Evolutionary conservation across 352 stramenopile genomes (phyloP).

Genomic region (Phytophthora cryptogea): DNA sequence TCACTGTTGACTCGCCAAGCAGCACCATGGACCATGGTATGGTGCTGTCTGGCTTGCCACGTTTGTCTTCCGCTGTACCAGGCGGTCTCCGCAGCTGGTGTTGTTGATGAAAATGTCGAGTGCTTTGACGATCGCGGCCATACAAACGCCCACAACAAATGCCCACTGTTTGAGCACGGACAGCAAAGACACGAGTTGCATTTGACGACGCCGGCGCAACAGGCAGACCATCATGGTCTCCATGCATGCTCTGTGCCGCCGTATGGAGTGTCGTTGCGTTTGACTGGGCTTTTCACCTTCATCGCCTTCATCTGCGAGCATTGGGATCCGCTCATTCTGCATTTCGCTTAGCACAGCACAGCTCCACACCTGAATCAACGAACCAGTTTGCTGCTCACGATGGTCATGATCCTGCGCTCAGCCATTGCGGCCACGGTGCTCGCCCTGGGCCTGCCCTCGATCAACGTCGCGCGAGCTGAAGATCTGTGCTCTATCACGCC

Average conservation of each 20-base stretch:
- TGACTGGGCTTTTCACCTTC: slow-evolving; percentile 5
- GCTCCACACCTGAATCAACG: not conserved
- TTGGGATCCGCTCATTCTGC: slow-evolving; percentile 13
- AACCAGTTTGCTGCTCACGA: slow-evolving; percentile 9
- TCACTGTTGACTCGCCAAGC: not conserved
- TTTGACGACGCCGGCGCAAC: slow-evolving; percentile 6
- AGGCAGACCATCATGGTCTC: not conserved
- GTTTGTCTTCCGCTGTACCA: slow-evolving; percentile 15
- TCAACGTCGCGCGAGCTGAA: slow-evolving; percentile 15
- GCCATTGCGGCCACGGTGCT: slow-evolving; percentile 17
- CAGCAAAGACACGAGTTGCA: slow-evolving; percentile 24
- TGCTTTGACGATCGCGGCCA: slow-evolving; percentile 20
- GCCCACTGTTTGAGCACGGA: slow-evolving; percentile 19
- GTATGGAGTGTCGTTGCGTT: slow-evolving; percentile 2
- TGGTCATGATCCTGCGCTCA: slow-evolving; percentile 22
- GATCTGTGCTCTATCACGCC: slow-evolving; percentile 46
- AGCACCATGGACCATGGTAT: too few relatives aligned
- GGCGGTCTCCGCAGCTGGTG: slow-evolving; percentile 17
- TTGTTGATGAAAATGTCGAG: slow-evolving; percentile 4
- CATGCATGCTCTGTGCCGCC: slow-evolving; percentile 10
- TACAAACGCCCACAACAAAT: slow-evolving; percentile 27
- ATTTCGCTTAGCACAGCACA: slow-evolving; percentile 17
- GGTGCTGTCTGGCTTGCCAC: slow-evolving; percentile 2
- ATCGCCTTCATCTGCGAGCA: not conserved
- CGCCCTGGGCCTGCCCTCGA: slow-evolving; percentile 12